Evolutionary conservation across 768 basidiomycete genomes (phyloP).

Genomic region (Tylopilus cervinicoccineus): DNA sequence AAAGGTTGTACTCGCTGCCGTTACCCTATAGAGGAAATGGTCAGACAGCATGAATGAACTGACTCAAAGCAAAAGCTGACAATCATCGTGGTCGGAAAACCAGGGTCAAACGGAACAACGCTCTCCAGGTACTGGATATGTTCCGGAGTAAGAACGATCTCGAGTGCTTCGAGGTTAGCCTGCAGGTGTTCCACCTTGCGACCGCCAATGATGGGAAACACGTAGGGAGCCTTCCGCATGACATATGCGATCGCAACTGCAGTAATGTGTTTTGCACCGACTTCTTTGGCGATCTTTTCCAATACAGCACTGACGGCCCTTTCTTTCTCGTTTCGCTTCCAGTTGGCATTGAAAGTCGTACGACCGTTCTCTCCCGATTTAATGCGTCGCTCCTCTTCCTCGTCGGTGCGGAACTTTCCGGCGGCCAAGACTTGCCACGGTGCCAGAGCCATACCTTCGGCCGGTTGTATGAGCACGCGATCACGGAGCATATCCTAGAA

Average conservation of each 20-base stretch:
- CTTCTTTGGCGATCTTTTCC: conserved; percentile 38
- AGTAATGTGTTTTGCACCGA: conserved; percentile 34
- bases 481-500: neutral
- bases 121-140: conserved; percentile 39
- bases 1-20: conserved; percentile 14
- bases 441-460: conserved; percentile 30
- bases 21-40: conserved; percentile 19
- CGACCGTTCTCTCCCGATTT: conserved; percentile 39
- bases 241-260: conserved; percentile 42
- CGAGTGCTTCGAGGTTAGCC: conserved; percentile 41
- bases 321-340: conserved; percentile 35
- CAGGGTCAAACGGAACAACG: conserved; percentile 32
- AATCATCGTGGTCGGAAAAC: conserved; percentile 34
- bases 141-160: conserved; percentile 34
- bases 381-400: conserved; percentile 26
- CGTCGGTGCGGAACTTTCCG: conserved; percentile 27
- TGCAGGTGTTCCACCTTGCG: conserved; percentile 42
- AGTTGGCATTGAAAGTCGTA: conserved; percentile 11
- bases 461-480: neutral
- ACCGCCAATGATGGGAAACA: conserved; percentile 41
- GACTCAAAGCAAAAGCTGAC: conserved; percentile 27
- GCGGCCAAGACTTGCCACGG: conserved; percentile 34
- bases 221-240: conserved; percentile 43
- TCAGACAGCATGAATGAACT: too few species aligned
- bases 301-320: conserved; percentile 31